Evolutionary conservation across 2,329 filamentous ascomycete genomes (phyloP).

Genomic region (Apiospora malaysiana): DNA sequence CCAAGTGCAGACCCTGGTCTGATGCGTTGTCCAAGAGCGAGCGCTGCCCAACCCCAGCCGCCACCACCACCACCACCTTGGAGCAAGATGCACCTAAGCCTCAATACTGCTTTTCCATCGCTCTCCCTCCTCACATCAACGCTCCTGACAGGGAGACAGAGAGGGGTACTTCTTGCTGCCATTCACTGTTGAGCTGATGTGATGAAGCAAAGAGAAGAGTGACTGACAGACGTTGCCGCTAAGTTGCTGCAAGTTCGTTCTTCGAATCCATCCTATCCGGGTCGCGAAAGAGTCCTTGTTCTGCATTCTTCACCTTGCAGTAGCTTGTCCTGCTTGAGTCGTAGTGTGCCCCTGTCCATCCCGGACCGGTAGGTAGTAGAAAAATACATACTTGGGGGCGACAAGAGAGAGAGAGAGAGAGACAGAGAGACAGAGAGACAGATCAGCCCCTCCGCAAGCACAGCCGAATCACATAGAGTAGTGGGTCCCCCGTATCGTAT

Average conservation of each 20-base stretch:
- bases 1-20: conserved; percentile 17
- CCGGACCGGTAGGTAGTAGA: neutral
- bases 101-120: neutral
- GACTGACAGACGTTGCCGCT: neutral
- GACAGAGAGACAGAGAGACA: neutral
- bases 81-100: neutral
- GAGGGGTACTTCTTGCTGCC: neutral
- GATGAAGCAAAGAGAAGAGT: neutral
- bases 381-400: conserved; percentile 7
- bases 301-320: conserved; percentile 13
- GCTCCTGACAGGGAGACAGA: no score
- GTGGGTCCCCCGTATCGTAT: conserved; percentile 7
- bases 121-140: neutral
- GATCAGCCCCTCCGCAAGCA: conserved; percentile 19
- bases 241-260: neutral
- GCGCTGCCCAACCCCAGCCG: conserved; percentile 20
- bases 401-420: neutral
- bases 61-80: neutral
- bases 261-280: neutral
- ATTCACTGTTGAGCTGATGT: neutral
- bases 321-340: conserved; percentile 11
- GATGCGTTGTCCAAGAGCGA: conserved; percentile 20
- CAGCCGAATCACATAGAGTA: conserved; percentile 19
- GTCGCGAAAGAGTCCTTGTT: neutral
- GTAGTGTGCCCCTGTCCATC: conserved; percentile 12